Conservation (phyloP, 176 grass and related monocot genomes). For the Phyllostachys edulis region DNA sequence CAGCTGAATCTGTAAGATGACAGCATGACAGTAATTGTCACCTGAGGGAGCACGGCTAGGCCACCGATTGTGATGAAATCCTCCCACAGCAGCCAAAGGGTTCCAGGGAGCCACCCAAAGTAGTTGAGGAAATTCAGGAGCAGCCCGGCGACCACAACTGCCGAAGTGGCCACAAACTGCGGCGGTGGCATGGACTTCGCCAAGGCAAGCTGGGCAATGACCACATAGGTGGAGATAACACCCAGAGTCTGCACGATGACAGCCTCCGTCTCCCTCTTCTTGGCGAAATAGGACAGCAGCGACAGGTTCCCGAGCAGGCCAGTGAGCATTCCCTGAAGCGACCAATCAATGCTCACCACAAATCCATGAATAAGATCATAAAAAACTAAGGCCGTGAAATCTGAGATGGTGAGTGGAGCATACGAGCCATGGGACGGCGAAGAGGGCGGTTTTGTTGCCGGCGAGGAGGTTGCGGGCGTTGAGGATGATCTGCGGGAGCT, state of each 20-base stretch:
- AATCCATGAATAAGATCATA: neutral
- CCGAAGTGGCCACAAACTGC: conserved; percentile 58
- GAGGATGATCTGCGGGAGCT: conserved; percentile 95
- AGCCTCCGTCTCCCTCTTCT: conserved; percentile 92
- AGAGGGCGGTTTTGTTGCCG: conserved; percentile 87
- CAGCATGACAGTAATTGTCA: conserved; percentile 14
- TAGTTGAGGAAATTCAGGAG: conserved; percentile 89
- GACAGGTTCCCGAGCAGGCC: conserved; percentile 92
- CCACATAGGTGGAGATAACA: conserved; percentile 74
- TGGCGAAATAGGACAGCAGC: conserved; percentile 88
- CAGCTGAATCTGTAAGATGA: conserved; percentile 9
- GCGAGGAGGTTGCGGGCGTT: conserved; percentile 89
- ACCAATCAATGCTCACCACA: neutral
- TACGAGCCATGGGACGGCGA: conserved; percentile 93
- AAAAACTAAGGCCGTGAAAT: neutral
- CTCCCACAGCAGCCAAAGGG: conserved; percentile 77
- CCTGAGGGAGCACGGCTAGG: conserved; percentile 89
- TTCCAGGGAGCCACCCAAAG: conserved; percentile 56
- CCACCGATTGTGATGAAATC: conserved; percentile 87
- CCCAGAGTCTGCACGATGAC: conserved; percentile 82
- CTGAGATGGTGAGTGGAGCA: neutral
- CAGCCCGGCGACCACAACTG: conserved; percentile 64
- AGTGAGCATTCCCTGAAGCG: conserved; percentile 85
- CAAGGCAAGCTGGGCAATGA: conserved; percentile 83
- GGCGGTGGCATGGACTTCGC: conserved; percentile 80